Evolutionary conservation across 805 yeast species (phyloP).

Genomic region (Debaryomyces hansenii): DNA sequence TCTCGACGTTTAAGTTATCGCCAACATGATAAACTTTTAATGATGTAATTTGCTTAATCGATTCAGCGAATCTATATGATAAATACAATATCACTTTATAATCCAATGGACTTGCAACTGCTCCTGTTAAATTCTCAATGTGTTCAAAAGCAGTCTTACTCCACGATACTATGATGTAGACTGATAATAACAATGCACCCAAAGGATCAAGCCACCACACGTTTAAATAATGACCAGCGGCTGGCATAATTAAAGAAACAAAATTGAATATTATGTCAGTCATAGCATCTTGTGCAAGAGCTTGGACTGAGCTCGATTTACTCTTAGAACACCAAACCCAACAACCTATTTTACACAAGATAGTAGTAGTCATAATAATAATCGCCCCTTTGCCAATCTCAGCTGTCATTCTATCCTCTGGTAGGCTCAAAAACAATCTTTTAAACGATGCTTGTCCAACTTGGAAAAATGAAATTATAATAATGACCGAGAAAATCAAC

Average conservation of each 20-base stretch:
- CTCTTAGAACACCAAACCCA: constrained; percentile 64
- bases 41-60: constrained; percentile 62
- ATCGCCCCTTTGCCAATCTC: constrained; percentile 51
- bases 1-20: constrained; percentile 73
- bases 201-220: constrained; percentile 74
- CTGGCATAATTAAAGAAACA: constrained; percentile 70
- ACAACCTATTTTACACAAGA: constrained; percentile 57
- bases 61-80: constrained; percentile 67
- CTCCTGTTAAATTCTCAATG: constrained; percentile 72
- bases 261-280: constrained; percentile 75
- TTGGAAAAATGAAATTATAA: constrained; percentile 69
- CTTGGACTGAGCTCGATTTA: constrained; percentile 68
- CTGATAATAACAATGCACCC: constrained; percentile 66
- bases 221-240: constrained; percentile 50
- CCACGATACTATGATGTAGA: constrained; percentile 68
- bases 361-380: constrained; percentile 62
- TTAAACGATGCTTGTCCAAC: constrained; percentile 65
- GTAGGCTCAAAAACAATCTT: constrained; percentile 37
- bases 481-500: constrained; percentile 67
- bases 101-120: constrained; percentile 61
- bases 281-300: constrained; percentile 78
- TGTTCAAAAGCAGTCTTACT: constrained; percentile 64
- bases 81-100: constrained; percentile 67
- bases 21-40: constrained; percentile 78
- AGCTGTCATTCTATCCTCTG: constrained; percentile 40